Base-by-base conservation (phyloP, 768 basidiomycete species). In the Neoboletus subvelutipes region DNA sequence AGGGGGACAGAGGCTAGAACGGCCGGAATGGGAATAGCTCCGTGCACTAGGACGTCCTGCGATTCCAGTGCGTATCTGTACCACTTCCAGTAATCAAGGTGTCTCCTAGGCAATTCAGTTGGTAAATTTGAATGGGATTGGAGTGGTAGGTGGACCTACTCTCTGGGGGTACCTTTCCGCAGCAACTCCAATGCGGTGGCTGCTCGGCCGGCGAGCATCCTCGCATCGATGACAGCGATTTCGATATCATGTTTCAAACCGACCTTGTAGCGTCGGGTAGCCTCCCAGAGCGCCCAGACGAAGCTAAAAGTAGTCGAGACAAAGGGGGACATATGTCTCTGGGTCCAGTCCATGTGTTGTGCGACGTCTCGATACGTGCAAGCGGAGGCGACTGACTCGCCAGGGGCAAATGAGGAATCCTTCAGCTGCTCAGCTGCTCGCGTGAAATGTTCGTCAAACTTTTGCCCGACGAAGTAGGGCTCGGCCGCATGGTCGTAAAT, bases 231-330 rank as follows among this genome's bases (percentile, higher is more conserved):
- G 55, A 92, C 76, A 15, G 90, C 89, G 59, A 92, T 89, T 68
- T 91, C 81, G 29, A 92, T 74, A 54, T 88, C 83, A 58, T 89
- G 87, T 69, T 92, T 91, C 52, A 90, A 73, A 39, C 84, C 84
- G 37, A 78, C 73, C 62, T 85, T 83, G 65, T 88, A 89, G n/a
- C 90, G 83, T 55, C 87, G 77, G 22, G 87, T 78, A 5, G 88
- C 90, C 67, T 92, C 90, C 88, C 88, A 92, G 37, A 91, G 78
- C 9, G 88, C 84, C 90, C 90, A 92, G 37, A 80, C 81, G 61
- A 91, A 88, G 74, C 86, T 90, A 69, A 91, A 90, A 6, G 89
- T 90, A 2, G 87, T 80, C 3, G 89, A 87, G 43, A 91, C 80
- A 58, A 82, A 91, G 5, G 83, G 78, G 0, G 90, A 92, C 20